Evolutionary conservation across 2,329 filamentous ascomycete species (phyloP).

Genomic region (Myotisia sp.): DNA sequence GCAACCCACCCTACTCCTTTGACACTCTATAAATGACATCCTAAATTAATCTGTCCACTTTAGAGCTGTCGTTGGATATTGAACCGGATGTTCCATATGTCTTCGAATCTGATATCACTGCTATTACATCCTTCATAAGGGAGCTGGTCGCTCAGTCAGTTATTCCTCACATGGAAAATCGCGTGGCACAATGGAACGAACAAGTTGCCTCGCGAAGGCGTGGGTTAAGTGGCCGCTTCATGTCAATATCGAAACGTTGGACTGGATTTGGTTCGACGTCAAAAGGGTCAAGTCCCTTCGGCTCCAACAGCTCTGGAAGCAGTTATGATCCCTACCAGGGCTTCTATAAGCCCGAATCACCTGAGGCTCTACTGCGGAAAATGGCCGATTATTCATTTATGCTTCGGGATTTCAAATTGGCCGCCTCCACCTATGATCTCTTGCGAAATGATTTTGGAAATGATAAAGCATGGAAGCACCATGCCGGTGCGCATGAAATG

Average conservation of each 20-base stretch:
- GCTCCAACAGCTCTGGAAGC: conserved; percentile 27
- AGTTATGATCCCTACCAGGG: conserved; percentile 69
- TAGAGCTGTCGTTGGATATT: conserved; percentile 12
- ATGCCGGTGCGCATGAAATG: conserved; percentile 93
- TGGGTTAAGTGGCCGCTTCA: conserved; percentile 83
- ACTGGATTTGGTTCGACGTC: conserved; percentile 60
- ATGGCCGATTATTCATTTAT: conserved; percentile 93
- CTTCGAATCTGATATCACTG: conserved; percentile 81
- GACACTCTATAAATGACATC: conserved; percentile 4
- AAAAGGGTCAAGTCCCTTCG: conserved; percentile 43
- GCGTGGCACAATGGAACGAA: conserved; percentile 87
- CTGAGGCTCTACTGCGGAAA: conserved; percentile 85
- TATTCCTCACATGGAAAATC: conserved; percentile 89
- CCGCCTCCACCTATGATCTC: conserved; percentile 82
- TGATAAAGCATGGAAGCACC: conserved; percentile 93
- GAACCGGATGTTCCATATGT: conserved; percentile 41
- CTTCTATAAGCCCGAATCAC: conserved; percentile 68
- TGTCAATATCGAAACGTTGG: conserved; percentile 85
- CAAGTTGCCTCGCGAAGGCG: conserved; percentile 82
- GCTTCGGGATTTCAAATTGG: conserved; percentile 89
- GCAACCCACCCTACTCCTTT: background rate
- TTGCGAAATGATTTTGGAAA: conserved; percentile 78
- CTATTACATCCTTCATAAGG: conserved; percentile 75
- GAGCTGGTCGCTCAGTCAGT: conserved; percentile 94
- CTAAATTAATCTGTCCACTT: background rate